phyloP scores from a whole-genome alignment of 2,329 filamentous ascomycete species.

The Stagonosporopsis chrysanthemi region DNA sequence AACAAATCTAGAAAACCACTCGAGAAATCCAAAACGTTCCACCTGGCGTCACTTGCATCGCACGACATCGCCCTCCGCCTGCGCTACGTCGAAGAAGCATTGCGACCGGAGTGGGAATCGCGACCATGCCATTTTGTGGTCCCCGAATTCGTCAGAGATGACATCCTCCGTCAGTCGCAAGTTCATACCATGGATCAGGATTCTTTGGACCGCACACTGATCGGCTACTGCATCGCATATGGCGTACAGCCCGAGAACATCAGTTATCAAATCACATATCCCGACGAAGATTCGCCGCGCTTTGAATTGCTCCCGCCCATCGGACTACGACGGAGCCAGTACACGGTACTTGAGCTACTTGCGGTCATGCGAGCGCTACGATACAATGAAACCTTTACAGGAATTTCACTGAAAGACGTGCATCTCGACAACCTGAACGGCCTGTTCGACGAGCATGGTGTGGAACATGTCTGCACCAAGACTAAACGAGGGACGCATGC shows the following conservation, averaged over 20 bases:
- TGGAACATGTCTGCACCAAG: conserved; percentile 67
- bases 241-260: conserved; percentile 72
- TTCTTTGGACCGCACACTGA: conserved; percentile 71
- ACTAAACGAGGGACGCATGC: conserved; percentile 65
- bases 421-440: conserved; percentile 71
- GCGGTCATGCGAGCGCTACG: conserved; percentile 73
- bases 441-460: conserved; percentile 65
- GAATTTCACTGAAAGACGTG: conserved; percentile 72
- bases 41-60: conserved; percentile 69
- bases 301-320: conserved; percentile 69
- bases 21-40: conserved; percentile 62
- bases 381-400: conserved; percentile 73
- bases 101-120: conserved; percentile 71
- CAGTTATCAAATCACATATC: conserved; percentile 49
- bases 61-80: conserved; percentile 70
- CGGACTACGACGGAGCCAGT: conserved; percentile 59
- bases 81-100: conserved; percentile 66
- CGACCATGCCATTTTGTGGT: conserved; percentile 69
- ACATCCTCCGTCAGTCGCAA: conserved; percentile 44
- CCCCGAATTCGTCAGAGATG: conserved; percentile 56
- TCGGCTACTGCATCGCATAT: conserved; percentile 74
- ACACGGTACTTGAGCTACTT: conserved; percentile 69
- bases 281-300: conserved; percentile 68
- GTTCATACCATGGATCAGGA: conserved; percentile 66
- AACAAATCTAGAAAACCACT: conserved; percentile 58